Base-by-base conservation (phyloP, 2,329 filamentous ascomycete species). In the Colletotrichum camelliae region DNA sequence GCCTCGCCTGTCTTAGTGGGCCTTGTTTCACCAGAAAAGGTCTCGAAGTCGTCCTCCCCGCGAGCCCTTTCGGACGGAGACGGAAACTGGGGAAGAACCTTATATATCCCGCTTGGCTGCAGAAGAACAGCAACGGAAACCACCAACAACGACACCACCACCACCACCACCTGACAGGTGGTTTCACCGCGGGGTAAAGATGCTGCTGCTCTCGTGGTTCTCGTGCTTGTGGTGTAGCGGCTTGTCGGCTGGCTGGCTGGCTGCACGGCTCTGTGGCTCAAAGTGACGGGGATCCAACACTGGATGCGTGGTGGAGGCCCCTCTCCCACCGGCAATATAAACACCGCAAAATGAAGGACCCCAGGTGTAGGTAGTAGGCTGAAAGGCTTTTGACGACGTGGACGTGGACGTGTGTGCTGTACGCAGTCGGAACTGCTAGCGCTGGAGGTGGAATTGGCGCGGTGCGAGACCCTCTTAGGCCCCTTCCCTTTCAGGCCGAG, bases 401-500 rank as follows among this genome's bases (percentile, higher is more conserved):
- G 35, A 33, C 37, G 24, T 39, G 15, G 31, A 61, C 27, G 16
- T 35, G 29, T 21, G 55, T 43, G 39, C 3, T 24, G 27, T 61
- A 61, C 43, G 43, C 43, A 21, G 43, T 48, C 43, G n/a, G 43
- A 48, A 48, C 43, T 21, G 10, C 43, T 60, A 24, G 60, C 27
- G 69, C 33, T 62, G 62, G 31, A 27, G 27, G 62, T 61, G 33
- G 33, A 69, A 68, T 72, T 35, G 73, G 39, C 68, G 52, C 62
- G 39, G 69, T 31, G 73, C 16, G 35, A 75, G 57, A 64, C 39
- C 39, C 21, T 67, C 64, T 52, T 48, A 39, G 57, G 31, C 39
- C 21, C 60, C 64, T 60, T 48, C 43, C 64, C 35, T 75, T 73
- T 73, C 64, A 73, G 58, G n/a, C 27, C 60, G 64, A 68, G 57